Percentiles rank a stretch among this genome's conserved stretches.
phyloP scores from a whole-genome alignment of 176 grass and related monocot species.

The Triticum urartu region DNA sequence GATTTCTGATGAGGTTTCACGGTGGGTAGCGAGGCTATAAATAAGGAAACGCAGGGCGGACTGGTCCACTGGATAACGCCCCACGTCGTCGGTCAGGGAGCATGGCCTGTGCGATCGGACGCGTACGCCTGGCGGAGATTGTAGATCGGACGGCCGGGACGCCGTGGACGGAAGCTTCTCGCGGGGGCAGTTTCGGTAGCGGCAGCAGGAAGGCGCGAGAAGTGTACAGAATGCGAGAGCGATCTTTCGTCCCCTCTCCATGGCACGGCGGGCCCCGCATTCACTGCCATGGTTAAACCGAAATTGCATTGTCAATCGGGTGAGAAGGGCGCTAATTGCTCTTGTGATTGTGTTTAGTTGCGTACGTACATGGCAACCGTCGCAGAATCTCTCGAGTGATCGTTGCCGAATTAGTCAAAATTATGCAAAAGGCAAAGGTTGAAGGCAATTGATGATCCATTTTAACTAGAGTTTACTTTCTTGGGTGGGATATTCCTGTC shows the following conservation, averaged over 20 bases:
- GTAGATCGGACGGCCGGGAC: neutral
- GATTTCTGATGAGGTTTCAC: neutral
- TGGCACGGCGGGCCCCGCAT: neutral
- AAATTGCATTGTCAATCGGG: neutral
- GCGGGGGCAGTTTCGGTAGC: slow-evolving; percentile 27
- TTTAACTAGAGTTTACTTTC: neutral
- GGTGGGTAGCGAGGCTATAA: slow-evolving; percentile 29
- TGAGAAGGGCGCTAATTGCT: neutral
- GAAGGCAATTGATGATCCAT: neutral
- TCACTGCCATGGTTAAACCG: neutral
- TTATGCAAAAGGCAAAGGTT: neutral
- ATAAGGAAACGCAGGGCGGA: slow-evolving; percentile 22
- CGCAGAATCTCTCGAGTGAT: neutral
- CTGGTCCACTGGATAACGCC: neutral
- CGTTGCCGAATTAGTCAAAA: neutral
- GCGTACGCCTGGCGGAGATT: neutral
- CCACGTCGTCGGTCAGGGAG: neutral
- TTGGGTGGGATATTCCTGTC: neutral
- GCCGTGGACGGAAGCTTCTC: slow-evolving; percentile 24
- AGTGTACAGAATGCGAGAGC: neutral
- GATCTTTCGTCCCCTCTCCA: neutral
- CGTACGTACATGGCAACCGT: neutral
- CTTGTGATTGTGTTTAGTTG: neutral
- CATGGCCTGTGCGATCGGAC: neutral
- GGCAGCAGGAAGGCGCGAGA: slow-evolving; percentile 20